Base-by-base conservation (phyloP, 345 rosid species). In the Arabidopsis arenosa region DNA sequence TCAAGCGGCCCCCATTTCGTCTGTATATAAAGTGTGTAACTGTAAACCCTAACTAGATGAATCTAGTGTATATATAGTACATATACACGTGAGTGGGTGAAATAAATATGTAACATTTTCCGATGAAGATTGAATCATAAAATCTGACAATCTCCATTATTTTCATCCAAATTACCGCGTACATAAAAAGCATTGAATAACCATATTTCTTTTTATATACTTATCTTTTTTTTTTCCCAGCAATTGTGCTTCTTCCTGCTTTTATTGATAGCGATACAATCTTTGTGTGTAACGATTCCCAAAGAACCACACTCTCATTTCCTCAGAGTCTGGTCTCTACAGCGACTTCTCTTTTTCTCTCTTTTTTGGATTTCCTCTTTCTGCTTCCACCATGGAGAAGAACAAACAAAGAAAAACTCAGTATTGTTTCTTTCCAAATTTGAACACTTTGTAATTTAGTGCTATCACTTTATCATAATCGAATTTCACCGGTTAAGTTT, bases 101-200 rank as follows among this genome's bases (percentile, higher is more conserved):
- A 70, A 63, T 77, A 70, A 70, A 70, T 76, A 40, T 13, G 66
- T 14, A 64, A 36, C 80, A 77, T 77, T 77, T 76, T 77, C 76
- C 80, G 72, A 71, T 67, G 75, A 74, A 61, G 75, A 79, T 74
- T 74, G 60, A 74, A 74, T 74, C 43, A 71, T 77, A 64, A 74
- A 73, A 61, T 68, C 76, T 70, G 80, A 77, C 80, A 71, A 77
- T 23, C 67, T 76, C 67, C 76, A 64, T 77, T 63, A 64, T 56
- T 70, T 70, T 71, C 75, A 63, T 63, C 54, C 65, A 70, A 53
- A 39, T 64, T 64, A 70, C 58, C 68, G 54, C 28, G 30, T 65
- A 40, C 35, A 55, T 28, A 73, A 66, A 73, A 65, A 65, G 18
- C 43, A 65, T 65, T 41, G 7, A 63, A 39, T 72, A 72, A 14